Percentiles rank a stretch among this genome's conserved stretches.
These are phyloP conservation scores for Botrytis porri DNA, from an alignment of 2,329 filamentous ascomycete genomes.

Conservation along the genomic window DNA sequence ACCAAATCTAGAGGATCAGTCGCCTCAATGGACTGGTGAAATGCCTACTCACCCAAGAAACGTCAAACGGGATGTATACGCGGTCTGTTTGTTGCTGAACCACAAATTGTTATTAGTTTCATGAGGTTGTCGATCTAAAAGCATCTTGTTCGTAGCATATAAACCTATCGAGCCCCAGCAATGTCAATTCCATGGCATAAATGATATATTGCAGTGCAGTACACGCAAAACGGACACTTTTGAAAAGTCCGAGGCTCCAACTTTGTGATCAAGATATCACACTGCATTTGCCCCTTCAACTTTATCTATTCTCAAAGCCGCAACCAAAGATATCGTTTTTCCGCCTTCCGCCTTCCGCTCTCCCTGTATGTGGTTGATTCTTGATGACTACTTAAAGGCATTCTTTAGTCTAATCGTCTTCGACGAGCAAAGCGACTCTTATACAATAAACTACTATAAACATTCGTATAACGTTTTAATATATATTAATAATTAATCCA, in stretches of 20 bases:
- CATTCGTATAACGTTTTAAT: too few relatives aligned
- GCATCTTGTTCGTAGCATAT: not conserved
- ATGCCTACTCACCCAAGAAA: not conserved
- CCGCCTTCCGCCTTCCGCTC: not conserved
- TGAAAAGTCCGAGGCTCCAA: not conserved
- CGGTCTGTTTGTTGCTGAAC: not conserved
- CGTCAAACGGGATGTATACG: not conserved
- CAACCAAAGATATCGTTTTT: not conserved
- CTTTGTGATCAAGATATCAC: not conserved
- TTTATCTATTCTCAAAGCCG: not conserved
- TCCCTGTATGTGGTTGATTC: not conserved
- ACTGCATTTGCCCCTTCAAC: not conserved
- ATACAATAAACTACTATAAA: too few relatives aligned
- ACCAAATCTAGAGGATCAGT: not conserved
- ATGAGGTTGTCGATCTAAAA: not conserved
- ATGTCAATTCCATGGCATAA: not conserved
- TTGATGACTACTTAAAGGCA: not conserved
- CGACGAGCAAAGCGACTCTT: too few relatives aligned
- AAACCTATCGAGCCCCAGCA: not conserved
- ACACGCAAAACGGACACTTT: not conserved
- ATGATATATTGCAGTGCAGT: not conserved
- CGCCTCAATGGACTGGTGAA: not conserved
- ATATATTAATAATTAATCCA: too few relatives aligned
- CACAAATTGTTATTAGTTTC: not conserved
- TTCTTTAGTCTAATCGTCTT: too few relatives aligned